Conservation (phyloP, 495 filamentous ascomycete genomes). For the Daldinia childiae region DNA sequence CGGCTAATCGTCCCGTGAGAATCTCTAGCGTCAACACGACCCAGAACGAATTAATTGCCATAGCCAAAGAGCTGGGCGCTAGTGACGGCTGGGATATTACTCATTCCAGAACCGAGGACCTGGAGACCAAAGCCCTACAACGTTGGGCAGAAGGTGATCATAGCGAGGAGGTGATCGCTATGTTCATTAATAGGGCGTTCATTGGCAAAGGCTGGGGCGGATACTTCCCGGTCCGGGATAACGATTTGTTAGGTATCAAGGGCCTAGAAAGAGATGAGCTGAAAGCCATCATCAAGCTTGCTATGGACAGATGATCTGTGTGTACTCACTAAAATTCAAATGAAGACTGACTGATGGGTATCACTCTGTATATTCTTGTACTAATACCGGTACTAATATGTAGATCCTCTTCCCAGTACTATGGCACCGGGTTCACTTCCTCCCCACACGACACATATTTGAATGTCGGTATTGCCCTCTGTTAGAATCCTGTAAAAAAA, state of each 20-base stretch:
- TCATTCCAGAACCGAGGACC: slow-evolving; percentile 35
- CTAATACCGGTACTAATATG: slow-evolving; percentile 10
- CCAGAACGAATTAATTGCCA: slow-evolving; percentile 38
- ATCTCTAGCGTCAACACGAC: slow-evolving; percentile 40
- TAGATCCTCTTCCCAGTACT: slow-evolving; percentile 22
- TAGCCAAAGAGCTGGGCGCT: slow-evolving; percentile 40
- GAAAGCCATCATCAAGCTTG: slow-evolving; percentile 37
- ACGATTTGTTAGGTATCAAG: slow-evolving; percentile 39
- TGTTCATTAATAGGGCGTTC: slow-evolving; percentile 42
- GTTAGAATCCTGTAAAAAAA: slow-evolving; percentile 10
- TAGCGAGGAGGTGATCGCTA: slow-evolving; percentile 44
- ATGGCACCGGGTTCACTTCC: slow-evolving; percentile 19
- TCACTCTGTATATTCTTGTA: slow-evolving; percentile 4
- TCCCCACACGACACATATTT: slow-evolving; percentile 15
- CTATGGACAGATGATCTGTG: slow-evolving; percentile 31
- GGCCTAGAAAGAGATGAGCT: slow-evolving; percentile 34
- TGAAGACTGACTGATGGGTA: slow-evolving; percentile 21
- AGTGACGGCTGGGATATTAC: slow-evolving; percentile 37
- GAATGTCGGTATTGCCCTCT: slow-evolving; percentile 3
- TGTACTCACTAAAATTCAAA: slow-evolving; percentile 3
- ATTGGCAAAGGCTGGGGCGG: slow-evolving; percentile 42
- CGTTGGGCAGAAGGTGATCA: slow-evolving; percentile 42
- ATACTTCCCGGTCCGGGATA: slow-evolving; percentile 39
- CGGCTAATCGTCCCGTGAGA: slow-evolving; percentile 38
- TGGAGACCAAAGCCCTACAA: slow-evolving; percentile 33